Evolutionary conservation across 106 monocot species (phyloP).

Genomic region (Alisma plantagoaquatica): DNA sequence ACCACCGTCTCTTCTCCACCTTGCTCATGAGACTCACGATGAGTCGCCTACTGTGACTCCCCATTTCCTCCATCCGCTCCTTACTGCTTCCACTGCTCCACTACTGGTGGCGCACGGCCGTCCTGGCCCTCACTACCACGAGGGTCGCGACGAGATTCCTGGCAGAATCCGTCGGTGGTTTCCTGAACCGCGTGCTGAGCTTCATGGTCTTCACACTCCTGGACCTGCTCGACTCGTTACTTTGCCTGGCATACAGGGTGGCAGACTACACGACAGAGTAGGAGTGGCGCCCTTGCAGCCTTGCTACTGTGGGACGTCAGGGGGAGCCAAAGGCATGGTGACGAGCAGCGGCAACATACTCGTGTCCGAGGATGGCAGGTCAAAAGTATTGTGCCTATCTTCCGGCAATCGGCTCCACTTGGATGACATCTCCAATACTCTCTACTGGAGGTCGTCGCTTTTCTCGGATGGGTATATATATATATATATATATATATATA

Average conservation of each 20-base stretch:
- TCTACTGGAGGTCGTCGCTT: constrained; percentile 59
- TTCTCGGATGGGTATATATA: constrained; percentile 38
- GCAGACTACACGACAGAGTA: constrained; percentile 57
- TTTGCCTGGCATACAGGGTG: constrained; percentile 74
- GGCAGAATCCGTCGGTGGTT: constrained; percentile 16
- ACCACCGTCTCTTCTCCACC: too few species aligned
- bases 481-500: too few species aligned
- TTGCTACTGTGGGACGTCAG: constrained; percentile 83
- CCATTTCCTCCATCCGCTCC: too few species aligned
- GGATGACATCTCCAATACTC: constrained; percentile 87
- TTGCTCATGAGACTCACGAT: too few species aligned
- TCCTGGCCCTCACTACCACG: too few species aligned
- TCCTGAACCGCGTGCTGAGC: constrained; percentile 57
- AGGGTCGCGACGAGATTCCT: constrained; percentile 7
- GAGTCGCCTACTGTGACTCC: too few species aligned
- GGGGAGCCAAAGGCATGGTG: constrained; percentile 38
- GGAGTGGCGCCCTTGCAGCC: constrained; percentile 75
- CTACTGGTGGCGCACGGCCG: too few species aligned
- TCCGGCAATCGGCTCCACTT: constrained; percentile 47
- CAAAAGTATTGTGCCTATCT: constrained; percentile 56
- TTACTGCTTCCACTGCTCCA: too few species aligned
- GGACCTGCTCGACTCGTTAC: constrained; percentile 67
- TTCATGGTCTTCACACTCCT: constrained; percentile 57
- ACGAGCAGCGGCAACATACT: constrained; percentile 38
- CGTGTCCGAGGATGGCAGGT: constrained; percentile 48